Evolutionary conservation across 1,139 yeast genomes (phyloP).

Genomic region (Hansenula sp.): DNA sequence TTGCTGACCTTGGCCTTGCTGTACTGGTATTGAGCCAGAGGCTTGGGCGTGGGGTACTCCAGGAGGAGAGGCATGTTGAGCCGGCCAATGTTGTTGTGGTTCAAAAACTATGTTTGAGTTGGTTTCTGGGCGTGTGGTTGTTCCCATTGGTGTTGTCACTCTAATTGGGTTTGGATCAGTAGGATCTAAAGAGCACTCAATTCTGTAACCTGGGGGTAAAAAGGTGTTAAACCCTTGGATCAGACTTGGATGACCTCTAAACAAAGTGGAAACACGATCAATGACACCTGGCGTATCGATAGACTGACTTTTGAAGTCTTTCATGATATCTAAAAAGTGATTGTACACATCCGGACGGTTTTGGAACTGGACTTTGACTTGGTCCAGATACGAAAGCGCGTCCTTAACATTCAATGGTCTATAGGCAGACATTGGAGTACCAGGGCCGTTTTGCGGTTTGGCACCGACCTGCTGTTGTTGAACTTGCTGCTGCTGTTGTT

Average conservation of each 20-base stretch:
- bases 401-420: conserved; percentile 94
- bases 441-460: conserved; percentile 10
- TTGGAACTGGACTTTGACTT: conserved; percentile 89
- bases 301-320: conserved; percentile 92
- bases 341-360: conserved; percentile 95
- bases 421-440: conserved; percentile 40
- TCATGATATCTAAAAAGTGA: conserved; percentile 95
- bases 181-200: conserved; percentile 88
- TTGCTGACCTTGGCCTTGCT: conserved; percentile 8
- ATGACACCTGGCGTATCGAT: conserved; percentile 99
- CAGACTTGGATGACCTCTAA: conserved; percentile 87
- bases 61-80: conserved; percentile 2
- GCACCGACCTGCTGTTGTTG: conserved; percentile 13
- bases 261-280: conserved; percentile 85
- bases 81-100: conserved; percentile 7
- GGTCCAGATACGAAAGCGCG: conserved; percentile 92
- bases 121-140: conserved; percentile 39
- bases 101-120: conserved; percentile 10
- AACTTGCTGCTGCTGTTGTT: conserved; percentile 12
- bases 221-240: conserved; percentile 98
- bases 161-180: conserved; percentile 89
- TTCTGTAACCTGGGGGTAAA: conserved; percentile 93
- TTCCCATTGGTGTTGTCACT: conserved; percentile 94
- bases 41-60: conserved; percentile 5
- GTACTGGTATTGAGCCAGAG: conserved; percentile 10